Percentiles rank a stretch among this genome's conserved stretches.
Conservation (phyloP, 352 stramenopile species). For the Thalassiosira hispida region DNA sequence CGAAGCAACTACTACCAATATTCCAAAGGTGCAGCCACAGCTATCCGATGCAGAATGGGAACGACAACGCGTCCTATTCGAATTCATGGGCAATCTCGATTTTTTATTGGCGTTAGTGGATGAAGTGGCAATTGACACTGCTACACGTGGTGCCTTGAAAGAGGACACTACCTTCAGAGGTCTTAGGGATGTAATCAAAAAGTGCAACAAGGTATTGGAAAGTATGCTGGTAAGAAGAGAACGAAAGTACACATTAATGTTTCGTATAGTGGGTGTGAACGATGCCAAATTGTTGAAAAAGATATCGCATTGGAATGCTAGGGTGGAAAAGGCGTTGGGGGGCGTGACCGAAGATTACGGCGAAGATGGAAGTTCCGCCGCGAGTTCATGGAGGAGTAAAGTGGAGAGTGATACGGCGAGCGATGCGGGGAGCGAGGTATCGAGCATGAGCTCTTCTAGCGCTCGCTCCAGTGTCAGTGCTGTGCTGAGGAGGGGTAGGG, state of each 20-base stretch:
- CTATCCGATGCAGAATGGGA: constrained; percentile 34
- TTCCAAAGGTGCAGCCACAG: constrained; percentile 18
- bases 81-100: constrained; percentile 83
- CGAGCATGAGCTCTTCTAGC: constrained; percentile 23
- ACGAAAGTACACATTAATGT: constrained; percentile 80
- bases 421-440: constrained; percentile 40
- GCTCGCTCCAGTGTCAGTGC: constrained; percentile 39
- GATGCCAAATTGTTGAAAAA: constrained; percentile 70
- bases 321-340: constrained; percentile 80
- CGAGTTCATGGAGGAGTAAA: constrained; percentile 13
- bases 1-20: constrained; percentile 4
- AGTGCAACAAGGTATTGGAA: constrained; percentile 84
- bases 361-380: constrained; percentile 1
- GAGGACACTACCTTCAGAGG: constrained; percentile 82
- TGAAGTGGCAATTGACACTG: constrained; percentile 82
- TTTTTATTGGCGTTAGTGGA: constrained; percentile 82
- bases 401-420: neutral
- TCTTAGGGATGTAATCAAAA: constrained; percentile 84
- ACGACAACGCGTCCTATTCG: constrained; percentile 58
- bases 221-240: constrained; percentile 79
- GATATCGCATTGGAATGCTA: constrained; percentile 78
- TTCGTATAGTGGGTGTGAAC: constrained; percentile 63
- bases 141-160: constrained; percentile 82
- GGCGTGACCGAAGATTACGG: constrained; percentile 49
- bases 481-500: constrained; percentile 69